Evolutionary conservation across 1,139 yeast species (phyloP).

Genomic region (Diutina ranongensis): DNA sequence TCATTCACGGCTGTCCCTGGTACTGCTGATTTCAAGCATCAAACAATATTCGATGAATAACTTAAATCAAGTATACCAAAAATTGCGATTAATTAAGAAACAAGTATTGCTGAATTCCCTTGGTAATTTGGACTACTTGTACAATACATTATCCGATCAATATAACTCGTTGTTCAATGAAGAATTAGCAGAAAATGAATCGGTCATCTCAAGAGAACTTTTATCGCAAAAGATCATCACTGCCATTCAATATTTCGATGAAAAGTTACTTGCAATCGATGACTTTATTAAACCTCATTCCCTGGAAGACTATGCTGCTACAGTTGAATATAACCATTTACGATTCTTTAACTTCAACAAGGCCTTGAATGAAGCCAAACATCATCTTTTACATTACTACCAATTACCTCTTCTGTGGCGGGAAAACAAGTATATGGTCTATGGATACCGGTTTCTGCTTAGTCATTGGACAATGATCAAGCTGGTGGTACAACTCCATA

Average conservation of each 20-base stretch:
- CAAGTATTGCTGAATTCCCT: constrained; percentile 31
- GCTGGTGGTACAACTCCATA: constrained; percentile 57
- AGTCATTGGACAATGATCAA: constrained; percentile 47
- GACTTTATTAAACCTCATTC: constrained; percentile 28
- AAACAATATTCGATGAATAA: constrained; percentile 23
- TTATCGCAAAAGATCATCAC: constrained; percentile 35
- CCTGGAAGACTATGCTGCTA: constrained; percentile 17
- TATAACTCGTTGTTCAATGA: constrained; percentile 32
- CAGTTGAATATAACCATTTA: constrained; percentile 18
- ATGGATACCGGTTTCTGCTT: constrained; percentile 77
- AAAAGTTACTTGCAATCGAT: constrained; percentile 41
- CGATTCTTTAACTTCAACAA: constrained; percentile 47
- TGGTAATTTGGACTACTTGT: constrained; percentile 35
- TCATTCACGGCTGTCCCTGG: not conserved
- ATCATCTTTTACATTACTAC: constrained; percentile 60
- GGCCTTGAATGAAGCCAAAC: constrained; percentile 45
- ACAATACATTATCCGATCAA: constrained; percentile 42
- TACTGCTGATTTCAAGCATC: constrained; percentile 17
- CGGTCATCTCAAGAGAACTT: constrained; percentile 13
- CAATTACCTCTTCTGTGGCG: constrained; percentile 91
- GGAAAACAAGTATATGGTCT: constrained; percentile 74
- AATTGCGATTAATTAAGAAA: constrained; percentile 29
- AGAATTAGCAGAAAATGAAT: not conserved
- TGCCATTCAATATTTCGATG: constrained; percentile 46
- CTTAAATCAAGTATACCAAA: constrained; percentile 30